A percentile compares a stretch with the other conserved stretches of the same genome.
phyloP scores from a whole-genome alignment of 306 rosid species.

The Crotalaria pallida region DNA sequence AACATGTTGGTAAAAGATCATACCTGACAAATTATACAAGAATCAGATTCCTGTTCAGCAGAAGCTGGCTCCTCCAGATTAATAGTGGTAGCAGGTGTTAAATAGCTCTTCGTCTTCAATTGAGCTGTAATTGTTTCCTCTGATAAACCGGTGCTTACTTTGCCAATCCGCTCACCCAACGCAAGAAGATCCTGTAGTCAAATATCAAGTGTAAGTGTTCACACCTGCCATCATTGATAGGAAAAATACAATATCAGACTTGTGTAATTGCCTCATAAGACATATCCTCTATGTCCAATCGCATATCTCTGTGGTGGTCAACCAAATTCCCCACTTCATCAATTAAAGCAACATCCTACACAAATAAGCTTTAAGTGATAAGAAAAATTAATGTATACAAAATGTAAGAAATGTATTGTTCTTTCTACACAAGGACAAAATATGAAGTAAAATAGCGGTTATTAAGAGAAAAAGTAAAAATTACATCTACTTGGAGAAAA shows the following conservation, averaged over 20 bases:
- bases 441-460: background rate
- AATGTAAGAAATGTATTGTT: background rate
- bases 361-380: constrained; percentile 10
- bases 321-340: constrained; percentile 56
- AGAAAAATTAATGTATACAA: constrained; percentile 7
- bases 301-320: constrained; percentile 94
- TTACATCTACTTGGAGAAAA: constrained; percentile 77
- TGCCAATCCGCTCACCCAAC: constrained; percentile 89
- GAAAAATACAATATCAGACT: constrained; percentile 5
- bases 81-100: constrained; percentile 21
- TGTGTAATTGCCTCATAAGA: constrained; percentile 76
- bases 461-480: constrained; percentile 1
- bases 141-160: constrained; percentile 75
- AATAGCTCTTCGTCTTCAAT: constrained; percentile 47
- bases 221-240: background rate
- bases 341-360: constrained; percentile 79
- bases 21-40: constrained; percentile 96
- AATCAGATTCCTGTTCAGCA: constrained; percentile 52
- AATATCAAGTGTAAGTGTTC: constrained; percentile 19
- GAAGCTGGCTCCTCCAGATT: constrained; percentile 51
- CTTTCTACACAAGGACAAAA: background rate
- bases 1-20: background rate
- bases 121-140: constrained; percentile 54
- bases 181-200: constrained; percentile 86
- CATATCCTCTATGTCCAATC: constrained; percentile 96